Percentiles rank a stretch among this genome's conserved stretches.
Evolutionary conservation across 2,329 filamentous ascomycete species (phyloP).

Genomic region (Diaporthe vaccinii): DNA sequence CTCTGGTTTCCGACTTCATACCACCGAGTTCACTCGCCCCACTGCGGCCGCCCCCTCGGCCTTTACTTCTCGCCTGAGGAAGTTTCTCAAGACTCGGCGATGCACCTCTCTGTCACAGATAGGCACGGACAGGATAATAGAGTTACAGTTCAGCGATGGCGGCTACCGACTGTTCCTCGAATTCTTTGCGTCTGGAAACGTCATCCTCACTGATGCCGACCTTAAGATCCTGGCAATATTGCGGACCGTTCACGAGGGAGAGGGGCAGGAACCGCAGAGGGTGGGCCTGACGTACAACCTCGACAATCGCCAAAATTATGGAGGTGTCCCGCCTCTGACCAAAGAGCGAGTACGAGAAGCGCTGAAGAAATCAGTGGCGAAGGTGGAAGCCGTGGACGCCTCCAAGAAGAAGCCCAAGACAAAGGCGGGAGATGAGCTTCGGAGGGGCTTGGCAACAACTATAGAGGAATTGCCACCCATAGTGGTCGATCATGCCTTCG

Average conservation of each 20-base stretch:
- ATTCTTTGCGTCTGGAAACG: slow-evolving; percentile 96
- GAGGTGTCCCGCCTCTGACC: slow-evolving; percentile 80
- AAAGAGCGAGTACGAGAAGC: slow-evolving; percentile 78
- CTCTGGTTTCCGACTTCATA: slow-evolving; percentile 94
- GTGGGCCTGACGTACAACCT: slow-evolving; percentile 84
- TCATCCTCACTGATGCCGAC: slow-evolving; percentile 89
- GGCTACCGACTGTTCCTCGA: slow-evolving; percentile 90
- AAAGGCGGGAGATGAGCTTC: slow-evolving; percentile 80
- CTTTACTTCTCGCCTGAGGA: slow-evolving; percentile 88
- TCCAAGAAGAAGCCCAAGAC: slow-evolving; percentile 76
- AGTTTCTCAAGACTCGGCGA: slow-evolving; percentile 87
- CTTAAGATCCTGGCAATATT: slow-evolving; percentile 85
- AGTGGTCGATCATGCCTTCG: slow-evolving; percentile 87
- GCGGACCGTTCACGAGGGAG: slow-evolving; percentile 83
- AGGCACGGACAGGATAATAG: slow-evolving; percentile 92
- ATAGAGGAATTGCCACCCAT: slow-evolving; percentile 92
- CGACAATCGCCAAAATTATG: slow-evolving; percentile 86
- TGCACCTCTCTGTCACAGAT: slow-evolving; percentile 87
- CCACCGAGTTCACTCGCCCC: slow-evolving; percentile 90
- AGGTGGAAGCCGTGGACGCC: slow-evolving; percentile 63
- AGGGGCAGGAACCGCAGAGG: slow-evolving; percentile 86
- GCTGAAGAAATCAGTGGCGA: slow-evolving; percentile 75
- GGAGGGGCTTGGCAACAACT: slow-evolving; percentile 84
- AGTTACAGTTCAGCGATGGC: slow-evolving; percentile 93
- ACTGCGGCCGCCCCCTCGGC: slow-evolving; percentile 86